A percentile compares a stretch with the other conserved stretches of the same genome.
phyloP scores from a whole-genome alignment of 1,139 yeast genomes.

The Pneumocystis carinii region DNA sequence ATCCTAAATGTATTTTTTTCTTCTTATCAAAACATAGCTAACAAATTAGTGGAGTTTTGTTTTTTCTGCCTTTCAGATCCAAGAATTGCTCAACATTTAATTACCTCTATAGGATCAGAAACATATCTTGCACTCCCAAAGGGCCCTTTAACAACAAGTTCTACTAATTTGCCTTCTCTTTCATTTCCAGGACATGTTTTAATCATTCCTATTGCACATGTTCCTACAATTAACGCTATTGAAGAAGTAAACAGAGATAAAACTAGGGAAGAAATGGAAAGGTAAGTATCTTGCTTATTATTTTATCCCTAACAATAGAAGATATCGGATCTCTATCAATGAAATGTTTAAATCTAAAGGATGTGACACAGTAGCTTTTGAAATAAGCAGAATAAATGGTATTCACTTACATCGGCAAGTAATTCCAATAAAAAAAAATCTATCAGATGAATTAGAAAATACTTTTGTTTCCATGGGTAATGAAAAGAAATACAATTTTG shows the following conservation, averaged over 20 bases:
- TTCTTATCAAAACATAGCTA: slow-evolving; percentile 32
- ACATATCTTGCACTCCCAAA: slow-evolving; percentile 68
- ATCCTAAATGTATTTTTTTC: slow-evolving; percentile 13
- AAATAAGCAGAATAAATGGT: slow-evolving; percentile 22
- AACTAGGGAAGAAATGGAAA: slow-evolving; percentile 26
- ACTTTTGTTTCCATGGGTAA: slow-evolving; percentile 18
- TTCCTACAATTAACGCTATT: slow-evolving; percentile 31
- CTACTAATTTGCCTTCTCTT: slow-evolving; percentile 22
- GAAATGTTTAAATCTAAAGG: slow-evolving; percentile 17
- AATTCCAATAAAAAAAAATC: slow-evolving; percentile 20
- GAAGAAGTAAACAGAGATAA: slow-evolving; percentile 16
- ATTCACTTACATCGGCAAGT: slow-evolving; percentile 26
- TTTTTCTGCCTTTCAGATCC: slow-evolving; percentile 79
- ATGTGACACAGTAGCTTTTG: slow-evolving; percentile 19
- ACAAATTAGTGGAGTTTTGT: slow-evolving; percentile 30
- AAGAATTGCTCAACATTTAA: slow-evolving; percentile 62
- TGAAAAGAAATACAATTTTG: slow-evolving; percentile 10
- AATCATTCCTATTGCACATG: slow-evolving; percentile 68
- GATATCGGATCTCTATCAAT: slow-evolving; percentile 11
- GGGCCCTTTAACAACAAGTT: slow-evolving; percentile 56
- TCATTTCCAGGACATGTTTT: slow-evolving; percentile 70
- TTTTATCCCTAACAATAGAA: not conserved
- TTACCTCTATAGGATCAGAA: slow-evolving; percentile 54
- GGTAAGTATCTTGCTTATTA: not conserved
- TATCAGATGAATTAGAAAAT: slow-evolving; percentile 12